These are phyloP conservation scores for Kalaharituber pfeilii DNA, from an alignment of 2,329 filamentous ascomycete species.

Conservation along the genomic window DNA sequence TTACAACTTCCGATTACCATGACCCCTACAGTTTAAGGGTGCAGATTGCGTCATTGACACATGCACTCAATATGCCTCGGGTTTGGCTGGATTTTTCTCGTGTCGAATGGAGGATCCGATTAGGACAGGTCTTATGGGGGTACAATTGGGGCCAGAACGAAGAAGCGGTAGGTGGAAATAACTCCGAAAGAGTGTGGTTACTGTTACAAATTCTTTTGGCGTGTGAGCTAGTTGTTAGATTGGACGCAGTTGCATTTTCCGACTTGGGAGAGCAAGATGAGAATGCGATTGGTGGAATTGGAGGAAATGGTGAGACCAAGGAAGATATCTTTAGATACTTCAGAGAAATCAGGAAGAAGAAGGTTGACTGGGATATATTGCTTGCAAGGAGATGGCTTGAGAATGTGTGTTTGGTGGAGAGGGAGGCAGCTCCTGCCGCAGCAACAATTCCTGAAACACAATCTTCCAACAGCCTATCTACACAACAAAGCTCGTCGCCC, in stretches of 20 bases:
- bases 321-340: slow-evolving; percentile 35
- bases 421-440: slow-evolving; percentile 24
- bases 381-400: slow-evolving; percentile 50
- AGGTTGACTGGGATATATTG: slow-evolving; percentile 50
- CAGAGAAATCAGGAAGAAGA: slow-evolving; percentile 42
- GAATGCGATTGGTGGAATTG: slow-evolving; percentile 35
- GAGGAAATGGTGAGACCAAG: slow-evolving; percentile 32
- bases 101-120: slow-evolving; percentile 55
- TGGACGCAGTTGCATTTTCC: slow-evolving; percentile 37
- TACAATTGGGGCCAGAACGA: slow-evolving; percentile 29
- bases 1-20: slow-evolving; percentile 38
- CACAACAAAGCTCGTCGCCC: slow-evolving; percentile 18
- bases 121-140: slow-evolving; percentile 57
- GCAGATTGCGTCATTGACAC: slow-evolving; percentile 51
- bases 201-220: slow-evolving; percentile 47
- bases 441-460: slow-evolving; percentile 11
- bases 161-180: slow-evolving; percentile 34
- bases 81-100: slow-evolving; percentile 60
- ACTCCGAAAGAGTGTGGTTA: slow-evolving; percentile 49
- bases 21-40: slow-evolving; percentile 48
- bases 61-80: slow-evolving; percentile 45
- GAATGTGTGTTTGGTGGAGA: slow-evolving; percentile 42
- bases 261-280: slow-evolving; percentile 38
- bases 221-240: slow-evolving; percentile 46
- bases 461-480: slow-evolving; percentile 16